Evolutionary conservation across 495 filamentous ascomycete species (phyloP), one percentile per base, ranked within the genome.

Genomic region (Aspergillus asperescens): DNA sequence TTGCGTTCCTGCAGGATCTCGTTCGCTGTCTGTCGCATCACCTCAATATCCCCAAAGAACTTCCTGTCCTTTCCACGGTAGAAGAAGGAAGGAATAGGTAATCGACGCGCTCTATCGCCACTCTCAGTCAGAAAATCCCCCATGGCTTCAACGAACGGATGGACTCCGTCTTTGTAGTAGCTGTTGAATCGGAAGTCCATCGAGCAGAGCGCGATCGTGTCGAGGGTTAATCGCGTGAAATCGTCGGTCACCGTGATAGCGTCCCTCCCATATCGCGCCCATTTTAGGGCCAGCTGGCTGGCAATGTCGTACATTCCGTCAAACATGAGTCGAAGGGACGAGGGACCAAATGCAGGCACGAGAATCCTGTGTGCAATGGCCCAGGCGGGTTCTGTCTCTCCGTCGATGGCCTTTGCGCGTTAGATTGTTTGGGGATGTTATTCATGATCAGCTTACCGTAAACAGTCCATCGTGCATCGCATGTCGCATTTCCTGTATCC

Each of bases 101-200:
- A 77, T n/a, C 78, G 74, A 22, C 63, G 63, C 7, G 76, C 50
- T 13, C 84, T 73, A 22, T 64, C 58, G 12, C 77, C 80, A 3
- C 80, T 78, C 46, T 80, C 84, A 19, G 57, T 32, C 4, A 90
- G 67, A 29, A 84, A 74, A 12, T 68, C 75, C 20, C 66, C 68
- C 86, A 89, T 87, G 7, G 84, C 82, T 22, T 69, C 62, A 20
- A 89, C 68, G 55, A 89, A 88, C 0, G 84, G 82, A 56, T 88
- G 84, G 82, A 58, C 0, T 83, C 75, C 22, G 85, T n/a, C 79
- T 27, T 74, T 72, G 56, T 89, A 89, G 64, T 84, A 89, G 9
- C 79, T 83, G 59, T 90, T 90, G 72, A 90, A 90, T 15, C 87
- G 80, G 37, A 74, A 83, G 24, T 79, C 81, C 84, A 90, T 88